phyloP scores from a whole-genome alignment of 2,329 filamentous ascomycete species.

The Neoscytalidium dimidiatum region DNA sequence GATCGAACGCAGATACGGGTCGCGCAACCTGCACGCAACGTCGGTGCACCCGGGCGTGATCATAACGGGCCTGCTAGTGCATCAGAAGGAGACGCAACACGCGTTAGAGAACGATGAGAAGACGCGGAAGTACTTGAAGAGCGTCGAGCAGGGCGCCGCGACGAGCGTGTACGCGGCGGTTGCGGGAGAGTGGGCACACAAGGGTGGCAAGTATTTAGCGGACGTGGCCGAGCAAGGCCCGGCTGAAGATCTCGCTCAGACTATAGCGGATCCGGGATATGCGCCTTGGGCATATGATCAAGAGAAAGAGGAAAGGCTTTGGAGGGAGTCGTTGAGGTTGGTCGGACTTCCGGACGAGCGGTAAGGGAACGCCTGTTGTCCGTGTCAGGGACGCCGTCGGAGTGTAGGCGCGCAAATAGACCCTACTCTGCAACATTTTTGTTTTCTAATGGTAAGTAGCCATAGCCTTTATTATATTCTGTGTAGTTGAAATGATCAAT shows the following conservation, averaged over 20 bases:
- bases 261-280: not conserved
- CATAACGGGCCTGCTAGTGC: conserved; percentile 42
- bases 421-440: too few species aligned
- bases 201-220: conserved; percentile 39
- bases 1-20: conserved; percentile 1
- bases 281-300: conserved; percentile 12
- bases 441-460: too few species aligned
- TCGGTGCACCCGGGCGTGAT: conserved; percentile 35
- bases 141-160: conserved; percentile 32
- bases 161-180: conserved; percentile 46
- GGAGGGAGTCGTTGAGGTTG: conserved; percentile 21
- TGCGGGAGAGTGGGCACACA: not conserved
- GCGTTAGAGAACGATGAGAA: conserved; percentile 50
- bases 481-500: too few species aligned
- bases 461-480: too few species aligned
- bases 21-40: conserved; percentile 27
- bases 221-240: conserved; percentile 25
- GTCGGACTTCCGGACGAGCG: conserved; percentile 22
- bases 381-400: too few species aligned
- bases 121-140: conserved; percentile 28
- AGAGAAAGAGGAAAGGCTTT: conserved; percentile 10
- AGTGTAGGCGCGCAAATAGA: too few species aligned
- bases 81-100: conserved; percentile 48
- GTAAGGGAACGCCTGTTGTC: too few species aligned
- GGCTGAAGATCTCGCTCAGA: conserved; percentile 2